Percentiles rank a stretch among this genome's conserved stretches.
phyloP scores from a whole-genome alignment of 257 asterid genomes.

The Przewalskia tangutica region DNA sequence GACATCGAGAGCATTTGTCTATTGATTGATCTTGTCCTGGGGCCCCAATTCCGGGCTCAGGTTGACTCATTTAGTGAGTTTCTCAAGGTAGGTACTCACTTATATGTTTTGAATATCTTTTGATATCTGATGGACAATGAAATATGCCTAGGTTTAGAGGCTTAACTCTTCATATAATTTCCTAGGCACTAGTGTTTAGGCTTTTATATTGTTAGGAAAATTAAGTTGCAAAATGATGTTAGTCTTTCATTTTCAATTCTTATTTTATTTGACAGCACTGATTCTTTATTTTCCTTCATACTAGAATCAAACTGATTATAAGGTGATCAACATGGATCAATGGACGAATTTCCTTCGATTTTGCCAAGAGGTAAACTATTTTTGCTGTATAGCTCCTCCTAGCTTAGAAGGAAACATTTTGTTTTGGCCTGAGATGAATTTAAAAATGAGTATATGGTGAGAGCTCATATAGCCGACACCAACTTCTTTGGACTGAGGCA shows the following conservation, averaged over 20 bases:
- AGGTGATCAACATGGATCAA: conserved; percentile 83
- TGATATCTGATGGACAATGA: background rate
- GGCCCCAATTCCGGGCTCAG: conserved; percentile 46
- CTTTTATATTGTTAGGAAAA: background rate
- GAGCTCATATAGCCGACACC: background rate
- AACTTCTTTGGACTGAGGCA: too few relatives aligned
- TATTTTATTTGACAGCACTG: background rate
- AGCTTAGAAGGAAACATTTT: background rate
- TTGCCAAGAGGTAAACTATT: conserved; percentile 56
- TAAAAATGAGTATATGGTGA: background rate
- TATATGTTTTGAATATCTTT: conserved; percentile 1
- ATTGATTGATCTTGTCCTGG: conserved; percentile 66
- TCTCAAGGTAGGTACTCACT: conserved; percentile 47
- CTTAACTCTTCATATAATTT: background rate
- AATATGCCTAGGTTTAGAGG: background rate
- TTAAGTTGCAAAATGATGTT: background rate
- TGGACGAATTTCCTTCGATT: conserved; percentile 80
- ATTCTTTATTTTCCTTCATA: background rate
- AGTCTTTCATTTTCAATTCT: background rate
- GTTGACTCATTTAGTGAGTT: conserved; percentile 57
- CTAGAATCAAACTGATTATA: conserved; percentile 74
- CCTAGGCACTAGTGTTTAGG: background rate
- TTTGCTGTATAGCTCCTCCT: background rate
- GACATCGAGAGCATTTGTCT: conserved; percentile 66
- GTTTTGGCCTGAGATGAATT: background rate